Base-by-base conservation (phyloP, 2,329 filamentous ascomycete genomes). In the Neopestalotiopsis sp. region DNA sequence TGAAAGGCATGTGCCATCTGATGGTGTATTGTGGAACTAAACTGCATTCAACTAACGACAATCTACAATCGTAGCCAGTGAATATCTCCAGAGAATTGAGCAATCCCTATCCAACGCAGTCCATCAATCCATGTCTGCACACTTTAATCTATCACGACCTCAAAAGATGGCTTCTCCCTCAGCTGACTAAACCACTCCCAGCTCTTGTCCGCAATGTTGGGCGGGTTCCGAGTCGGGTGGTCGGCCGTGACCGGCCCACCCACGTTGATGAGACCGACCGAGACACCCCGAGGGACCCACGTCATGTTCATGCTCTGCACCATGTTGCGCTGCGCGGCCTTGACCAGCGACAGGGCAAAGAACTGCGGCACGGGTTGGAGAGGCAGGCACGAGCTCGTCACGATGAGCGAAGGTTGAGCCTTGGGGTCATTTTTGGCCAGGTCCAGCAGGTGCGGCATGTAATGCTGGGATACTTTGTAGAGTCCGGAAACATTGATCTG, bases 241-340 rank as follows among this genome's bases (percentile, higher is more conserved):
- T 81, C 78, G 0, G 78, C 76, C 2, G 73, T 73, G 0, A 87
- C 84, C 0, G 75, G 71, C 0, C 85, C 86, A 3, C 81, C 82
- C 0, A 87, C 81, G 62, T 75, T 80, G 2, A 88, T 74, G 20
- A 88, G 72, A 0, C 81, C 85, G 20, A 85, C 74, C 69, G 87
- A 84, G 2, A 88, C 81, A 2, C 81, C 81, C 65, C 79, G 74
- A 1, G 71, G 28, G 0, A 65, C 70, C 67, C 82, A 86, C 9
- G 80, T 80, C 67, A 78, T 76, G 28, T 78, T 72, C 71, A 88
- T 75, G 17, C 79, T 83, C 32, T 61, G 59, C 59, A 38, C 68
- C 72, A 88, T 74, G 57, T 84, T 87, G 20, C 82, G 76, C 77
- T 89, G 86, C 0, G 85, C 81, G 1, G 85, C 83, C 72, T 88